Percentiles rank a stretch among this genome's conserved stretches.
These are phyloP conservation scores for Paramecium bursaria DNA, from an alignment of 73 alveolate genomes.

Conservation along the genomic window DNA sequence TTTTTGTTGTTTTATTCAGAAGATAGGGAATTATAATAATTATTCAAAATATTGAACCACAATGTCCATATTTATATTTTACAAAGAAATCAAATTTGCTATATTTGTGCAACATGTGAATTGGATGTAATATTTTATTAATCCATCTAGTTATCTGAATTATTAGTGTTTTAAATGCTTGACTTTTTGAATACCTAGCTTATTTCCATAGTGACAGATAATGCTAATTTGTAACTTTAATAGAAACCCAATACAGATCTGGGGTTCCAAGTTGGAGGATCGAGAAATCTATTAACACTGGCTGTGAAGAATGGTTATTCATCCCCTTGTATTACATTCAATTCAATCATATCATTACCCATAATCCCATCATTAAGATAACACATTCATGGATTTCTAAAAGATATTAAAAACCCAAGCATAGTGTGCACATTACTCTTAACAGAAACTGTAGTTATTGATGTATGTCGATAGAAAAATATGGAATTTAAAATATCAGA, in stretches of 20 bases:
- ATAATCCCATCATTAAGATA: conserved; percentile 29
- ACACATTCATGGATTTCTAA: conserved; percentile 31
- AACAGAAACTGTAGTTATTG: conserved; percentile 77
- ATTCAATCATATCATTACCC: conserved; percentile 29
- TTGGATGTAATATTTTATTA: background rate
- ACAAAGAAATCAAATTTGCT: conserved; percentile 74
- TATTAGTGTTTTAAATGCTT: conserved; percentile 53
- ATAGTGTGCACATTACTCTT: conserved; percentile 66
- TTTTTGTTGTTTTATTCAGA: conserved; percentile 77
- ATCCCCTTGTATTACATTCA: conserved; percentile 63
- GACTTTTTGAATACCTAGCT: conserved; percentile 65
- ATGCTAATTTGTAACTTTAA: conserved; percentile 30
- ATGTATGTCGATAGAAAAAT: conserved; percentile 72
- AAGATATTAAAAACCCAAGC: conserved; percentile 47
- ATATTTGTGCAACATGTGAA: conserved; percentile 18
- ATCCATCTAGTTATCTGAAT: conserved; percentile 41
- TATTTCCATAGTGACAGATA: conserved; percentile 67
- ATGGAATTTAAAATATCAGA: conserved; percentile 75
- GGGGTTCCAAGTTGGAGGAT: conserved; percentile 49
- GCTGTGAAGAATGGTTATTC: conserved; percentile 60
- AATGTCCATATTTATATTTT: conserved; percentile 74
- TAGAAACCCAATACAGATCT: conserved; percentile 63
- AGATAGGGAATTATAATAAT: conserved; percentile 65
- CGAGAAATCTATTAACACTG: conserved; percentile 52
- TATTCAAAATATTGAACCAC: conserved; percentile 76